phyloP scores from a whole-genome alignment of 257 asterid species.

The Scutellaria minor region DNA sequence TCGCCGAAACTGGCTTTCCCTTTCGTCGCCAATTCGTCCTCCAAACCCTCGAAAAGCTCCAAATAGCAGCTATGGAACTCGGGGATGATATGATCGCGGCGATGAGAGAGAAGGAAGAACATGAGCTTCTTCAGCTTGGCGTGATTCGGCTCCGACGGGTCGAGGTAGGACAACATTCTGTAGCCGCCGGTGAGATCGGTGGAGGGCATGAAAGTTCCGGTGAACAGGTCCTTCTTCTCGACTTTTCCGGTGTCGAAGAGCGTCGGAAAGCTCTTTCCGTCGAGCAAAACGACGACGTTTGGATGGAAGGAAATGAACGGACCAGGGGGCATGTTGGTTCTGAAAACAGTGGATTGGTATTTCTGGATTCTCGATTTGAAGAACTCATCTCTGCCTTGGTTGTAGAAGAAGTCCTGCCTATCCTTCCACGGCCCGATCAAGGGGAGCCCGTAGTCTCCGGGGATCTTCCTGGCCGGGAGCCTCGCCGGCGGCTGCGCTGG shows the following conservation, averaged over 20 bases:
- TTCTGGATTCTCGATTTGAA: slow-evolving; percentile 74
- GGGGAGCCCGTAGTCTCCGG: slow-evolving; percentile 73
- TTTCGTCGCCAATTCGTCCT: slow-evolving; percentile 48
- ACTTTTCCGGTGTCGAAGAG: slow-evolving; percentile 70
- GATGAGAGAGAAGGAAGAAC: slow-evolving; percentile 55
- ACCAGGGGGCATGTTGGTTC: slow-evolving; percentile 86
- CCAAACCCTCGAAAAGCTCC: slow-evolving; percentile 54
- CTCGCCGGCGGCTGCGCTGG: slow-evolving; percentile 25
- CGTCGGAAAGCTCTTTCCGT: slow-evolving; percentile 74
- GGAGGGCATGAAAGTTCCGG: slow-evolving; percentile 83
- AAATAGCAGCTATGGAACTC: slow-evolving; percentile 53
- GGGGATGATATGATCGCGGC: slow-evolving; percentile 64
- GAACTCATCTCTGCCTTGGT: slow-evolving; percentile 74
- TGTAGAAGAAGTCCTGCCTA: slow-evolving; percentile 68
- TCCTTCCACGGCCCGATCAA: slow-evolving; percentile 69
- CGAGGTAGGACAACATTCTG: slow-evolving; percentile 66
- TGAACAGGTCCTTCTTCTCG: slow-evolving; percentile 73
- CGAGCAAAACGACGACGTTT: slow-evolving; percentile 71
- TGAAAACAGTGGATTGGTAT: slow-evolving; percentile 69
- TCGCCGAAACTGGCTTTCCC: slow-evolving; percentile 57
- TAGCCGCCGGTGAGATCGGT: slow-evolving; percentile 78
- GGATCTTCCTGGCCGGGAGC: slow-evolving; percentile 52
- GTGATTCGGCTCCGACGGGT: slow-evolving; percentile 78
- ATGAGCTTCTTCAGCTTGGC: slow-evolving; percentile 64
- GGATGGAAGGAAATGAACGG: slow-evolving; percentile 63